Conservation (phyloP, 495 filamentous ascomycete species). For the Usnea hakonensis region DNA sequence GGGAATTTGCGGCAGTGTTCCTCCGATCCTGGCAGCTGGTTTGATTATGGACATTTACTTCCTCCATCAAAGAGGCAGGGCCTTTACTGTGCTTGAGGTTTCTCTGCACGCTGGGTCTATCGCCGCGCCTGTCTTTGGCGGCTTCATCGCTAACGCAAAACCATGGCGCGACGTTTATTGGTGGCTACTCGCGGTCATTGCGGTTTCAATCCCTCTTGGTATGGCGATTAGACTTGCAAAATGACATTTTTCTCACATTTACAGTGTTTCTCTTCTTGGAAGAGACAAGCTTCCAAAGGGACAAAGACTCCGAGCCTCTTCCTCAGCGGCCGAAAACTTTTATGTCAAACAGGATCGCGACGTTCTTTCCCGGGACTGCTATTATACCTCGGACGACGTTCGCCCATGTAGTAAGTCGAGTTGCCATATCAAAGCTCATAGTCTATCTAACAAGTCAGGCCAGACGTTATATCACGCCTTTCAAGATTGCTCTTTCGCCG, state of each 20-base stretch:
- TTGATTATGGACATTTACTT: conserved; percentile 41
- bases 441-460: conserved; percentile 17
- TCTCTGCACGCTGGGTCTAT: conserved; percentile 36
- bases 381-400: background rate
- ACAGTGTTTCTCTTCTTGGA: conserved; percentile 38
- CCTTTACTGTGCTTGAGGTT: conserved; percentile 40
- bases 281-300: conserved; percentile 36
- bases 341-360: conserved; percentile 9
- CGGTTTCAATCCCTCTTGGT: conserved; percentile 22
- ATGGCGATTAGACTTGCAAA: background rate
- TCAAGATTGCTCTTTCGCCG: background rate
- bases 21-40: conserved; percentile 34
- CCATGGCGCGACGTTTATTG: conserved; percentile 44
- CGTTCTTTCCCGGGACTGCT: conserved; percentile 10
- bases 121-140: conserved; percentile 38
- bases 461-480: background rate
- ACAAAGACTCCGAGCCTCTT: conserved; percentile 3
- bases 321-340: conserved; percentile 17
- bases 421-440: background rate
- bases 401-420: background rate
- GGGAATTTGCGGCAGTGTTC: conserved; percentile 37
- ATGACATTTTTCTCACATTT: conserved; percentile 25
- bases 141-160: conserved; percentile 36
- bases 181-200: conserved; percentile 42
- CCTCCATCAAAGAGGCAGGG: conserved; percentile 39